Evolutionary conservation across 495 filamentous ascomycete genomes (phyloP), one percentile per base, ranked within the genome.

Genomic region (Penicillium waksmanii): DNA sequence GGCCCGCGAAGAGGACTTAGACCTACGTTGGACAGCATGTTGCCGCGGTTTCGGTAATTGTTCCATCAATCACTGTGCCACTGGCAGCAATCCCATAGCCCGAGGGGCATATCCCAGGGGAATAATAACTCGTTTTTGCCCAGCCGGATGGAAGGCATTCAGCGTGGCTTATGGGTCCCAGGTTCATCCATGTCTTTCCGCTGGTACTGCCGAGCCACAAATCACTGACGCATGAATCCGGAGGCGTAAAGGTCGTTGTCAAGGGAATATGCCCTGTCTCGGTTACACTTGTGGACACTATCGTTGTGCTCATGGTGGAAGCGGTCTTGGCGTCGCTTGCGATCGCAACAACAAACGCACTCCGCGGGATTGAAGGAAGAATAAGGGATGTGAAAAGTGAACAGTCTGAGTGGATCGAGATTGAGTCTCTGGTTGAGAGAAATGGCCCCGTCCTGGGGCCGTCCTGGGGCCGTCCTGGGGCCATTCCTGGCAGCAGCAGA

Each of bases 111-210:
- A 60, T 23, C 15, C 57, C 57, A 3, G 57, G 51, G 6, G 57
- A 55, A 43, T 21, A 60, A 17, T 51, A 44, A 51, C 34, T 55
- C 18, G 57, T 49, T 31, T 43, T 17, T 15, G 25, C 4, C 51
- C 51, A 60, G 13, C 57, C 51, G 10, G 57, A 60, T 18, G 57
- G 57, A 23, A 60, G 43, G 49, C 51, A 60, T 50, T 60, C 40
- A 9, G 57, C 27, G 2, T 42, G 53, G 18, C 25, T 48, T 15
- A 19, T 18, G 0, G 57, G 57, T 2, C 57, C 57, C 38, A 60
- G 31, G 18, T 60, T 49, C 57, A 60, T 60, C 57, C 57, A 60
- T 15, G 27, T 49, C 17, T 31, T 38, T 13, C 25, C 33, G 19
- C 47, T 53, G 12, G 42, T 60, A 33, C 49, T 40, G 6, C 25